A percentile compares a stretch with the other conserved stretches of the same genome.
These are phyloP conservation scores for Yamadazyma buinensis DNA, from an alignment of 1,139 yeast genomes.

Conservation along the genomic window DNA sequence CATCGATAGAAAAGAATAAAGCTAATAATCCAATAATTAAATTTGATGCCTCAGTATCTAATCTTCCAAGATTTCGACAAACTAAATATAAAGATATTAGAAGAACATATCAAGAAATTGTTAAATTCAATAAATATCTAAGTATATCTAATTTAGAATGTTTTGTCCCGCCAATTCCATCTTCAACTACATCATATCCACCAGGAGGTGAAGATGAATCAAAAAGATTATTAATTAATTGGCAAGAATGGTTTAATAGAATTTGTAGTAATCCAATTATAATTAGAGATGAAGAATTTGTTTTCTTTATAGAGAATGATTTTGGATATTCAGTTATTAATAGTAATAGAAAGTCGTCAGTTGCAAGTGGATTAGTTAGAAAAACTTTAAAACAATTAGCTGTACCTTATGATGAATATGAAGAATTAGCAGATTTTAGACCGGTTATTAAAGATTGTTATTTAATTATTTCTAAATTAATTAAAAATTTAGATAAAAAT, in stretches of 20 bases:
- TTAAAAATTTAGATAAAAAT: constrained; percentile 50
- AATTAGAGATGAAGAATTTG: constrained; percentile 83
- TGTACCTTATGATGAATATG: constrained; percentile 85
- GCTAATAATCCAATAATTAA: constrained; percentile 43
- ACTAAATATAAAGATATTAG: constrained; percentile 68
- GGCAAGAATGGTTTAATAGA: constrained; percentile 88
- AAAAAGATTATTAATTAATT: constrained; percentile 48
- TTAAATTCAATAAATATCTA: constrained; percentile 71
- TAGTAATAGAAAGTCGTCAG: constrained; percentile 48
- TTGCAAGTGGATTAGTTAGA: constrained; percentile 82
- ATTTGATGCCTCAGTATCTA: constrained; percentile 39
- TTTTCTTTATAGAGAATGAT: constrained; percentile 84
- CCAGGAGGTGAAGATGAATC: constrained; percentile 80
- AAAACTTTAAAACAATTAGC: constrained; percentile 88
- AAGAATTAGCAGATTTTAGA: constrained; percentile 76
- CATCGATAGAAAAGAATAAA: constrained; percentile 37
- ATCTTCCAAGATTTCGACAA: constrained; percentile 75
- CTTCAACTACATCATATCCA: constrained; percentile 72
- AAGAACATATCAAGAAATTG: constrained; percentile 76
- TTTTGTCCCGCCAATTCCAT: constrained; percentile 87
- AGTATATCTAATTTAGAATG: constrained; percentile 84
- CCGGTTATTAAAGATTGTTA: constrained; percentile 83
- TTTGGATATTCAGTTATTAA: constrained; percentile 73
- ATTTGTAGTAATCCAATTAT: constrained; percentile 71
- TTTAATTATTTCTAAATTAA: constrained; percentile 53